Base-by-base conservation (phyloP, 257 asterid genomes). In the Solanum phureja region DNA sequence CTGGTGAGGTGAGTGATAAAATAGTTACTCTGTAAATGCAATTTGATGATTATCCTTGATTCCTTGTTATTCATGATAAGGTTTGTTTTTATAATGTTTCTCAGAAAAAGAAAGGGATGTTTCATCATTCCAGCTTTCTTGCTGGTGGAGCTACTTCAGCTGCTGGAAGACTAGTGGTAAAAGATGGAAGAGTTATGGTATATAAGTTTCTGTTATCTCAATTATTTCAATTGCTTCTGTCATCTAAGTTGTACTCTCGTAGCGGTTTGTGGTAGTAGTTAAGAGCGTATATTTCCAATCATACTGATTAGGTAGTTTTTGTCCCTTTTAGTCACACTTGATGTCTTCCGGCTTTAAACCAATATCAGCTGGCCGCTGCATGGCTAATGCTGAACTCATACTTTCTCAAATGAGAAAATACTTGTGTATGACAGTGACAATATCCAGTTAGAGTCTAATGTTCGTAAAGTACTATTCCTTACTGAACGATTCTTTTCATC, bases 51-150 rank as follows among this genome's bases (percentile, higher is more conserved):
- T 85, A 87, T 87, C 38, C 60, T 56, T 16, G 52, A 44, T 44
- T 46, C 56, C 56, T 49, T 44, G 46, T 49, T 21, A 75, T 84
- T 24, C 85, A 72, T 74, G 38, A 33, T 37, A 89, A 72, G 35
- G 62, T 24, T 31, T 79, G n/a, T 60, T 11, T 74, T 85, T 27
- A 60, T 37, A 87, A 89, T 72, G 75, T 52, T 49, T 87, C 87
- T 60, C 95, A 97, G 99, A 97, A 97, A 91, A 93, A 89, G 96
- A 97, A 97, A 90, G 99, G 99, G 29, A 58, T 52, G 75, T 97
- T 97, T 90, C 99, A 97, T 90, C 99, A 97, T 92, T 97, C 99
- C 84, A 97, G 99, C 88, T 97, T 97, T 89, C 98, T 97, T 11
- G 99, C 99, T 37, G 99, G 99, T 84, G 99, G 98, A 27, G 98